phyloP scores from a whole-genome alignment of 2,329 filamentous ascomycete genomes.

The Diaporthe sp. region DNA sequence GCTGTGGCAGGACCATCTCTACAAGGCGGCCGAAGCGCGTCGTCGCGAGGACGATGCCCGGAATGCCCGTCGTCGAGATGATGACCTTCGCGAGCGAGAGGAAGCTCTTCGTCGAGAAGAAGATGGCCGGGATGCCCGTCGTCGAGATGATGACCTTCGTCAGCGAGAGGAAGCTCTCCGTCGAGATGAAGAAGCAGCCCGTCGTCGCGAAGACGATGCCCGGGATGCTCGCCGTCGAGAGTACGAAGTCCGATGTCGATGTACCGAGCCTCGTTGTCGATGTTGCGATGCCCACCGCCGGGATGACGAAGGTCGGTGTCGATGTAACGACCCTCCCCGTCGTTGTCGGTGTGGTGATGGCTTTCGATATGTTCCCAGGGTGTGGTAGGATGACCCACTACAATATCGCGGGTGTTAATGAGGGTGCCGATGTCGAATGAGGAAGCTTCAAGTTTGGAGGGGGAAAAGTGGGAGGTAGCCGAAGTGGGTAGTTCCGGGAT shows the following conservation, averaged over 20 bases:
- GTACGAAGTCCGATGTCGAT: too few relatives aligned
- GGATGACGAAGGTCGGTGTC: not conserved
- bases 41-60: not conserved
- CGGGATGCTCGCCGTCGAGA: not conserved
- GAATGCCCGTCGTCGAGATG: too few relatives aligned
- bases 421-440: not conserved
- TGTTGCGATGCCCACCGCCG: not conserved
- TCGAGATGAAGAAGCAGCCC: not conserved
- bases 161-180: not conserved
- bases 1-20: not conserved
- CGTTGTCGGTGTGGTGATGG: not conserved
- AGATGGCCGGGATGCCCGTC: not conserved
- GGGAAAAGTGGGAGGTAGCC: not conserved
- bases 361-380: not conserved
- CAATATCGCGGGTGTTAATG: not conserved
- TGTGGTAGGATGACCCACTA: not conserved
- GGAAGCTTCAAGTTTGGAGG: not conserved
- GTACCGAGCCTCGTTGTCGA: not conserved
- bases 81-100: not conserved
- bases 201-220: not conserved
- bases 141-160: not conserved
- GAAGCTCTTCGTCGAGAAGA: not conserved
- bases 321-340: not conserved
- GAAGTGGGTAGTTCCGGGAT: not conserved
- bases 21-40: not conserved